Conservation (phyloP, 2,329 filamentous ascomycete species). For the Seiridium cupressi region DNA sequence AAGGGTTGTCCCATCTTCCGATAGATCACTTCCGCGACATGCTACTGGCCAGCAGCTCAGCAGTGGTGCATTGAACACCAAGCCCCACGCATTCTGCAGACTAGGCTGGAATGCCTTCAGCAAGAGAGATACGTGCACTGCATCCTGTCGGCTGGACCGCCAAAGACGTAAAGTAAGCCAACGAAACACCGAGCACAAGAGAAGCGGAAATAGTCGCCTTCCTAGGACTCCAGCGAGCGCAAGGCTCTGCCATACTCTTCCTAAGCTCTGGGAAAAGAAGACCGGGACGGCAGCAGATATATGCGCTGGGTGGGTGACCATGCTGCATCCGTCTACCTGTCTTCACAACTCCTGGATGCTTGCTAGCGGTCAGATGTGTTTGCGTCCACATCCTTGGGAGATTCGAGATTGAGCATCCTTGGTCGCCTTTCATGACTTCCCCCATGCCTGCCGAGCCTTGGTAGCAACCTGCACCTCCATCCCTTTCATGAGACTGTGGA, state of each 20-base stretch:
- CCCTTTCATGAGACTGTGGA: not conserved
- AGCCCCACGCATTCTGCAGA: conserved; percentile 36
- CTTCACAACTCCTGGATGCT: too few relatives aligned
- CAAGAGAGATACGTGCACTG: conserved; percentile 15
- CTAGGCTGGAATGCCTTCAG: conserved; percentile 25
- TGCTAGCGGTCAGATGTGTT: too few relatives aligned
- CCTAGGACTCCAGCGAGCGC: not conserved
- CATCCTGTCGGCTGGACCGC: conserved; percentile 16
- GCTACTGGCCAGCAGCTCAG: conserved; percentile 24
- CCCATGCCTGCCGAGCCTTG: not conserved
- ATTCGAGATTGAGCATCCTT: too few relatives aligned
- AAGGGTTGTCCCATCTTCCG: conserved; percentile 12
- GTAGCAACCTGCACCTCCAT: not conserved
- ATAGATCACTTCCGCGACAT: conserved; percentile 17
- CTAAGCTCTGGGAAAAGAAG: too few relatives aligned
- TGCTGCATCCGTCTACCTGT: too few relatives aligned
- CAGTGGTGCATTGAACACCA: conserved; percentile 20
- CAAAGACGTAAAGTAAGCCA: conserved; percentile 12
- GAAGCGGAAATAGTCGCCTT: not conserved
- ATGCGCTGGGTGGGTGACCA: too few relatives aligned
- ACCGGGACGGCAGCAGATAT: too few relatives aligned
- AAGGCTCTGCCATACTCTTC: not conserved
- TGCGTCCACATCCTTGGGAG: too few relatives aligned
- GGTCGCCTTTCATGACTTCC: too few relatives aligned
- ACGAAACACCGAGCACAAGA: conserved; percentile 10